A percentile compares a stretch with the other conserved stretches of the same genome.
Evolutionary conservation across 768 basidiomycete species (phyloP).

Genomic region (Boletus tomentosulus): DNA sequence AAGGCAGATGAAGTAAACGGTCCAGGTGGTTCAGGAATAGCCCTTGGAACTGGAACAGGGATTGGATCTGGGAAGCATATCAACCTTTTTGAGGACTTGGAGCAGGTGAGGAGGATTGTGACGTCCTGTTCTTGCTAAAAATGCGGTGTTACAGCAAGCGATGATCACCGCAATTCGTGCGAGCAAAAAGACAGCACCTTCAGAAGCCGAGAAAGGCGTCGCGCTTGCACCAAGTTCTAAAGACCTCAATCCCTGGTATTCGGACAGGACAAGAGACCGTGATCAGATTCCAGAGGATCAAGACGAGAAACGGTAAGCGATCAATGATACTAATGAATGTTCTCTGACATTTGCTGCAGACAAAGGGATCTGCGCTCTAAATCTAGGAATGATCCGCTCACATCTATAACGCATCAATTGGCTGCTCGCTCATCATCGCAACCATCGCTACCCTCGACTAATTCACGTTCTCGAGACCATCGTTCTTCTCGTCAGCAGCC

Average conservation of each 20-base stretch:
- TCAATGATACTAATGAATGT: too few relatives aligned
- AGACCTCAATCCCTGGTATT: constrained; percentile 82
- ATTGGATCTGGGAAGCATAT: constrained; percentile 58
- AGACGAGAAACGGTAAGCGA: constrained; percentile 36
- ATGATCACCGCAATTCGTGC: constrained; percentile 44
- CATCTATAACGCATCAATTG: constrained; percentile 66
- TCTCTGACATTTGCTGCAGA: constrained; percentile 32
- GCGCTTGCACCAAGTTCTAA: constrained; percentile 70
- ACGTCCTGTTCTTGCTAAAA: neutral
- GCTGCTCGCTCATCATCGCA: constrained; percentile 33
- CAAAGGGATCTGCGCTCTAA: constrained; percentile 62
- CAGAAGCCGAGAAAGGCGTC: constrained; percentile 66
- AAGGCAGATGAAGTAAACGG: constrained; percentile 27
- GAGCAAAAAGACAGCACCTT: constrained; percentile 43
- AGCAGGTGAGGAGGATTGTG: constrained; percentile 44
- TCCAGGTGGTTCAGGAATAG: neutral
- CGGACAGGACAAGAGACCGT: constrained; percentile 26
- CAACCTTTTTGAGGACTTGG: constrained; percentile 82
- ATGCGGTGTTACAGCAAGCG: constrained; percentile 35
- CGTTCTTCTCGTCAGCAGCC: constrained; percentile 12
- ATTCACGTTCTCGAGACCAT: constrained; percentile 16
- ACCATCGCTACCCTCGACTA: constrained; percentile 10
- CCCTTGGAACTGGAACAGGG: neutral
- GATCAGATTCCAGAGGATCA: constrained; percentile 28
- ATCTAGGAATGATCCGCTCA: constrained; percentile 64